Evolutionary conservation across 2,329 filamentous ascomycete species (phyloP).

Genomic region (Calonectria hawksworthii): DNA sequence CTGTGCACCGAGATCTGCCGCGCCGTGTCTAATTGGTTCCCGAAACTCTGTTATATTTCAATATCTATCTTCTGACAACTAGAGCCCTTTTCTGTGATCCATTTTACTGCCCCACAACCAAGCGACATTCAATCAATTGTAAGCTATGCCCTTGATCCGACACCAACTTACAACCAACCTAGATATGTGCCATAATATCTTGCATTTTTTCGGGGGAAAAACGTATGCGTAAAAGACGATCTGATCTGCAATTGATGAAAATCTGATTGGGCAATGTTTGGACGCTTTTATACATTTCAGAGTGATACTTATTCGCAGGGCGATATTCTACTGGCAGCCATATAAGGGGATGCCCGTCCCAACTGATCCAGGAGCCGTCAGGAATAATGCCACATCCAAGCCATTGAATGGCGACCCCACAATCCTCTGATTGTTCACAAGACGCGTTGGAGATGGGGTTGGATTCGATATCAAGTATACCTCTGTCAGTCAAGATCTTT

Average conservation of each 20-base stretch:
- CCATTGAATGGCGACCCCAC: no score
- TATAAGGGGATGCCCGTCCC: not conserved
- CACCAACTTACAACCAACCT: not conserved
- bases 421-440: not conserved
- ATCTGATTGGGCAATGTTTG: not conserved
- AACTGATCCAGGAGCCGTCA: not conserved
- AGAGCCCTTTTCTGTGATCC: no score
- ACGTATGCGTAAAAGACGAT: not conserved
- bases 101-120: no score
- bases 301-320: no score
- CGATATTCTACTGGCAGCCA: not conserved
- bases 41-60: no score
- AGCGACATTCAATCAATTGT: no score
- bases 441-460: not conserved
- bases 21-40: no score
- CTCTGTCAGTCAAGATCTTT: not conserved
- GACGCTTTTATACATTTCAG: rapidly evolving
- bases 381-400: not conserved
- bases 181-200: not conserved
- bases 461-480: not conserved
- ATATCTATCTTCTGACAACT: no score
- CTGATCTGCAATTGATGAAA: not conserved
- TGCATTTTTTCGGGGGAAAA: not conserved
- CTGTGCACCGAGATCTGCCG: no score
- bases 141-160: not conserved